phyloP scores from a whole-genome alignment of 2,329 filamentous ascomycete species.

The Fusarium gaditjirri region DNA sequence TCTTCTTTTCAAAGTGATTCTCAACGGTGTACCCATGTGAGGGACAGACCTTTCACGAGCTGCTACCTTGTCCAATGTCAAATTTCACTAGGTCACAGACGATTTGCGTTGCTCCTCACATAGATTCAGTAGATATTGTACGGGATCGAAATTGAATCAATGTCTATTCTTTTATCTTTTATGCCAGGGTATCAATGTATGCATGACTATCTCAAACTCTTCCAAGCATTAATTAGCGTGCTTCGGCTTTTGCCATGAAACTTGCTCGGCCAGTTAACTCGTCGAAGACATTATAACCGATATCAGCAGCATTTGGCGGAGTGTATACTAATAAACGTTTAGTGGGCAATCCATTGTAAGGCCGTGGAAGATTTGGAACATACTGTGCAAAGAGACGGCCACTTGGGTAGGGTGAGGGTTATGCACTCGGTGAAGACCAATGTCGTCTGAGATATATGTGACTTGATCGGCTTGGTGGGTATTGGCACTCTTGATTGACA shows the following conservation, averaged over 20 bases:
- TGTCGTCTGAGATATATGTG: slow-evolving; percentile 13
- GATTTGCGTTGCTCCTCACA: neutral
- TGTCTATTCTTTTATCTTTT: neutral
- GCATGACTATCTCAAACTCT: neutral
- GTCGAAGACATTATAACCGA: slow-evolving; percentile 16
- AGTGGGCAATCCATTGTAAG: fast-evolving
- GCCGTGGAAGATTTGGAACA: fast-evolving
- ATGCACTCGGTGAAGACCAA: slow-evolving; percentile 12
- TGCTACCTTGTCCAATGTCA: neutral
- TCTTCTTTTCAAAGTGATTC: neutral
- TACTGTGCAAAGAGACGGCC: slow-evolving; percentile 11
- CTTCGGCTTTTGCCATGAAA: slow-evolving; percentile 4
- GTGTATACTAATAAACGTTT: neutral
- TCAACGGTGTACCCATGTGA: neutral
- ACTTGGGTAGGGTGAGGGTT: slow-evolving; percentile 18
- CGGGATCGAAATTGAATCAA: neutral
- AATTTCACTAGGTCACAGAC: too few relatives aligned
- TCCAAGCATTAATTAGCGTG: neutral
- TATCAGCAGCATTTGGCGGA: slow-evolving; percentile 11
- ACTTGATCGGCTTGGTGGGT: slow-evolving; percentile 8
- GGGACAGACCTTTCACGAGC: fast-evolving
- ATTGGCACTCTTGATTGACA: neutral
- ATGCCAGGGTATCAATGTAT: neutral
- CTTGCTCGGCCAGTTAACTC: slow-evolving; percentile 11
- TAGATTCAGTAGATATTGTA: too few relatives aligned